Conservation (phyloP, 2,329 filamentous ascomycete species). For the Chalaropsis thielavioides region DNA sequence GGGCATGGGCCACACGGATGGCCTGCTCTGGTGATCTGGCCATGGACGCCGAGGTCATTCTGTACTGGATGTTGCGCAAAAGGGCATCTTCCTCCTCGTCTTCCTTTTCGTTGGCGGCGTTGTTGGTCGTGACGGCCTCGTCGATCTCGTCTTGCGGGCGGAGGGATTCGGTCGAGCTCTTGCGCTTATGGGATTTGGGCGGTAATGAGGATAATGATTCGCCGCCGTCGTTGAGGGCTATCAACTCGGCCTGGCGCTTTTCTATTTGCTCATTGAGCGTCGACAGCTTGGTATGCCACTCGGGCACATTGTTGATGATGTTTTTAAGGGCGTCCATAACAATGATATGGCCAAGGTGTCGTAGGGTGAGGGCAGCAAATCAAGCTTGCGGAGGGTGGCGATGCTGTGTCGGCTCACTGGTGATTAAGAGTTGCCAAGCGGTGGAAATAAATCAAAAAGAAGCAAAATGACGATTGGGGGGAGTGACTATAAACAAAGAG, state of each 20-base stretch:
- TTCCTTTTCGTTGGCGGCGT: slow-evolving; percentile 17
- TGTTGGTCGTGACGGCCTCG: neutral
- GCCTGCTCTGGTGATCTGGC: slow-evolving; percentile 33
- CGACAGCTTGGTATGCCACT: slow-evolving; percentile 45
- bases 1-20: slow-evolving; percentile 31
- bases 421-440: neutral
- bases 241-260: slow-evolving; percentile 46
- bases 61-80: neutral
- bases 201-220: neutral
- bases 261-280: slow-evolving; percentile 47
- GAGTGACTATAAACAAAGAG: neutral
- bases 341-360: slow-evolving; percentile 17
- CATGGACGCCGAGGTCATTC: slow-evolving; percentile 22
- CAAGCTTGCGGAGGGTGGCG: neutral
- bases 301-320: slow-evolving; percentile 41
- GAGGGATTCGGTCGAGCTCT: slow-evolving; percentile 40
- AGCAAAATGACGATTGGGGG: neutral
- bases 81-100: slow-evolving; percentile 8
- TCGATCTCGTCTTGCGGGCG: slow-evolving; percentile 34
- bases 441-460: neutral
- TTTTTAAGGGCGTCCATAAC: slow-evolving; percentile 43
- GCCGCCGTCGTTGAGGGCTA: slow-evolving; percentile 28
- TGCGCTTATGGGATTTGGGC: slow-evolving; percentile 33
- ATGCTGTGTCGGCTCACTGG: neutral
- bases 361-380: neutral